Percentiles rank a stretch among this genome's conserved stretches.
phyloP scores from a whole-genome alignment of 2,329 filamentous ascomycete species.

The Phialophora tarda region DNA sequence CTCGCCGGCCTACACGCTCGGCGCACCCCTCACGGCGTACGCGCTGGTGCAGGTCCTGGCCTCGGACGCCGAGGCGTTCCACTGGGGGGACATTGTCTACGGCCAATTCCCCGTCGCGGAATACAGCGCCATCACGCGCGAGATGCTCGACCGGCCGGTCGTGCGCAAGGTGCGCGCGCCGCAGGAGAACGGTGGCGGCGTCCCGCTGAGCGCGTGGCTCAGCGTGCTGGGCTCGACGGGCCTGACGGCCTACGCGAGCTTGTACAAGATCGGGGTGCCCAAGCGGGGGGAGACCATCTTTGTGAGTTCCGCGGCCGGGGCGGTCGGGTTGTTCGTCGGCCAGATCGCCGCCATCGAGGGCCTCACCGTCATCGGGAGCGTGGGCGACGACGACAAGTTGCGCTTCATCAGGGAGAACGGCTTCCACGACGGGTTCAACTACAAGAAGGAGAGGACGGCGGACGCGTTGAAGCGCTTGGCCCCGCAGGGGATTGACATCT shows the following conservation, averaged over 20 bases:
- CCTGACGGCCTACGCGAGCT: constrained; percentile 68
- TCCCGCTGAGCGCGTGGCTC: constrained; percentile 68
- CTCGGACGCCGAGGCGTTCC: constrained; percentile 55
- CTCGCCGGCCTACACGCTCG: constrained; percentile 62
- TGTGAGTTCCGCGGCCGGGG: constrained; percentile 72
- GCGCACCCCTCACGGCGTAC: constrained; percentile 63
- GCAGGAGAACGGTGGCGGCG: constrained; percentile 41
- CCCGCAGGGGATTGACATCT: constrained; percentile 79
- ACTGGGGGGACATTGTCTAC: constrained; percentile 64
- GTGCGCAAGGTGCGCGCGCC: constrained; percentile 53
- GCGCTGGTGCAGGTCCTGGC: constrained; percentile 69
- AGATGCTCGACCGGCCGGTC: constrained; percentile 63
- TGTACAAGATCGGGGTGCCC: constrained; percentile 70
- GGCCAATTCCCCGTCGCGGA: constrained; percentile 62
- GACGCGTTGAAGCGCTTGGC: constrained; percentile 73
- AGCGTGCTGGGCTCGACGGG: constrained; percentile 74
- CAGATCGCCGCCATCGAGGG: constrained; percentile 76
- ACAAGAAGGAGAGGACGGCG: constrained; percentile 76
- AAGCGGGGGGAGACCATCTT: constrained; percentile 75
- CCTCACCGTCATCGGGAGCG: constrained; percentile 77
- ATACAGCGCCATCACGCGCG: constrained; percentile 66
- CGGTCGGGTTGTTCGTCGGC: constrained; percentile 75
- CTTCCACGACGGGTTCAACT: constrained; percentile 81
- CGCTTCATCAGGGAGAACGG: constrained; percentile 72
- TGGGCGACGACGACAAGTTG: constrained; percentile 80